Evolutionary conservation across 169 alveolate genomes (phyloP).

Genomic region (Plasmodium adleri): DNA sequence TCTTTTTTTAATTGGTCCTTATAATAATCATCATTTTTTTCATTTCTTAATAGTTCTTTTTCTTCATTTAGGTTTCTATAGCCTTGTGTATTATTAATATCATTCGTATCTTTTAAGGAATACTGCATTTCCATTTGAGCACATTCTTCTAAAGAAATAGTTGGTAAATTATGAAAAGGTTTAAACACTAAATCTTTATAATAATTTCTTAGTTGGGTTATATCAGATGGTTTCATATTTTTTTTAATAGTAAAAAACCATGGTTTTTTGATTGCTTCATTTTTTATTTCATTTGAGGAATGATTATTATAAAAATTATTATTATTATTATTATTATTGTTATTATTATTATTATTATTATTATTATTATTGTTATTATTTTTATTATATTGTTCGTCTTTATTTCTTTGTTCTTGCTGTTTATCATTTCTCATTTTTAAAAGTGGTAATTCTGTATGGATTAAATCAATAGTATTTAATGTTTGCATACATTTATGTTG

Average conservation of each 20-base stretch:
- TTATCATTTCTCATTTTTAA: slow-evolving; percentile 38
- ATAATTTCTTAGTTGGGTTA: slow-evolving; percentile 40
- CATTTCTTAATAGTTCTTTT: background rate
- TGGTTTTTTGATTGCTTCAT: slow-evolving; percentile 13
- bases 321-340: background rate
- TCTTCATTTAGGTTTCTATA: background rate
- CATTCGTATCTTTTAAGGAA: slow-evolving; percentile 21
- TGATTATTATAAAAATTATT: background rate
- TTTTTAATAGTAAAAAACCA: slow-evolving; percentile 55
- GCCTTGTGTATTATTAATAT: background rate
- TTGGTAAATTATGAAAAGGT: slow-evolving; percentile 78
- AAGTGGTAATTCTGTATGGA: slow-evolving; percentile 29
- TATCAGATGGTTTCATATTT: slow-evolving; percentile 37
- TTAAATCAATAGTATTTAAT: slow-evolving; percentile 34
- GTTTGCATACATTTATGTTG: slow-evolving; percentile 40
- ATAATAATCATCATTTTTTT: slow-evolving; percentile 31
- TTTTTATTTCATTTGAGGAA: background rate
- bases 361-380: background rate
- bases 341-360: background rate
- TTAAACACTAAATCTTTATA: slow-evolving; percentile 56
- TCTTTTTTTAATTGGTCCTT: slow-evolving; percentile 23
- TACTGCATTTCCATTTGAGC: slow-evolving; percentile 85
- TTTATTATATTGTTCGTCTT: background rate
- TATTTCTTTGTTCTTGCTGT: background rate
- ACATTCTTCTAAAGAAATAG: slow-evolving; percentile 85